Percentiles rank a stretch among this genome's conserved stretches.
phyloP scores from a whole-genome alignment of 768 basidiomycete species.

The Baorangia bicolor region DNA sequence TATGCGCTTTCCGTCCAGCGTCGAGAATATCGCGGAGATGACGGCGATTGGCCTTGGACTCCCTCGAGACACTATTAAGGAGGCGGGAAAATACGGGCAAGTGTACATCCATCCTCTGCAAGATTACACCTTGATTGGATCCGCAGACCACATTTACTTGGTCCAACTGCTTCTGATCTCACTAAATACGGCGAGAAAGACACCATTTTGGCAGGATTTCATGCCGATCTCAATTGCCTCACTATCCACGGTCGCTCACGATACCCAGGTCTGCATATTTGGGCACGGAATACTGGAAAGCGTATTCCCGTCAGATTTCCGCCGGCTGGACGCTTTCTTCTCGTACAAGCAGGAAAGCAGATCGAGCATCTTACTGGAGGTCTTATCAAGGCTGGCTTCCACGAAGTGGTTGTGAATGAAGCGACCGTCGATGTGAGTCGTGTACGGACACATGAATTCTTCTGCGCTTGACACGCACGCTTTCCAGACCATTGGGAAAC shows the following conservation, averaged over 20 bases:
- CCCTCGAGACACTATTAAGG: conserved; percentile 62
- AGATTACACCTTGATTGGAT: neutral
- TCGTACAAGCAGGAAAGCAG: conserved; percentile 96
- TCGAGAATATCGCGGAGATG: conserved; percentile 88
- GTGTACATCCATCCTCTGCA: conserved; percentile 19
- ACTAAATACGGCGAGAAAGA: conserved; percentile 72
- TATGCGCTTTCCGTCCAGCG: conserved; percentile 42
- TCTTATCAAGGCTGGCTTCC: conserved; percentile 87
- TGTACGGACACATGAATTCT: neutral
- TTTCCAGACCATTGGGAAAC: conserved; percentile 58
- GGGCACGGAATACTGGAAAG: conserved; percentile 93
- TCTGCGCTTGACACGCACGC: neutral
- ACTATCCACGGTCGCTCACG: conserved; percentile 88
- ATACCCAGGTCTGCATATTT: conserved; percentile 88
- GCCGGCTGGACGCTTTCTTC: conserved; percentile 69
- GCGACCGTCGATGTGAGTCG: conserved; percentile 64
- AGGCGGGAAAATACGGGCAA: conserved; percentile 84
- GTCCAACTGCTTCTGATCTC: conserved; percentile 92
- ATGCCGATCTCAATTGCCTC: conserved; percentile 91
- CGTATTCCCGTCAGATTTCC: conserved; percentile 88
- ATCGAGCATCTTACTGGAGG: conserved; percentile 85
- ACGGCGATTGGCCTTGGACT: conserved; percentile 79
- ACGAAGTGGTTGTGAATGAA: conserved; percentile 91
- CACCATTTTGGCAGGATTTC: conserved; percentile 92
- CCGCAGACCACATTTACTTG: conserved; percentile 77